Conservation (phyloP, 208 protist species). For the Wallacemonas sp. region DNA sequence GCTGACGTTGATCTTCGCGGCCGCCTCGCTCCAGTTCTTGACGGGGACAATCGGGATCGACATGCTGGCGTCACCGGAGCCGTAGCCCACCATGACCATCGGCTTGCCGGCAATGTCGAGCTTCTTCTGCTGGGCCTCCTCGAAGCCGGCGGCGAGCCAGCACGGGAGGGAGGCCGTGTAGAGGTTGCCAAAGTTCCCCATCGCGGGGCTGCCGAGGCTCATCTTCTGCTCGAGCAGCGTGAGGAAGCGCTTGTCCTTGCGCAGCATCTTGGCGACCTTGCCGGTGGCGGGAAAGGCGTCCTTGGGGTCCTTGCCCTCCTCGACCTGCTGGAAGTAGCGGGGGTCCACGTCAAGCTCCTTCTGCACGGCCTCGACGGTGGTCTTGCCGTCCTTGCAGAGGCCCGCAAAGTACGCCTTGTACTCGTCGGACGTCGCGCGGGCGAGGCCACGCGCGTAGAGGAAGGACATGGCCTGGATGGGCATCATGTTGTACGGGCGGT, state of each 20-base stretch:
- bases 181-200: slow-evolving; percentile 90
- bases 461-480: slow-evolving; percentile 91
- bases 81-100: slow-evolving; percentile 92
- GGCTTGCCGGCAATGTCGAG: slow-evolving; percentile 82
- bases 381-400: slow-evolving; percentile 70
- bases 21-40: slow-evolving; percentile 75
- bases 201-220: slow-evolving; percentile 83
- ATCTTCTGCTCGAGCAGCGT: slow-evolving; percentile 82
- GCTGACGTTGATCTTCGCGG: slow-evolving; percentile 76
- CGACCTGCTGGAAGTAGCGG: slow-evolving; percentile 82
- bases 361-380: slow-evolving; percentile 42
- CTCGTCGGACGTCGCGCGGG: slow-evolving; percentile 64
- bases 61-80: slow-evolving; percentile 86
- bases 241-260: slow-evolving; percentile 81
- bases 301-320: slow-evolving; percentile 66
- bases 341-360: slow-evolving; percentile 70
- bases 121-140: slow-evolving; percentile 81
- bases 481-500: slow-evolving; percentile 94
- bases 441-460: slow-evolving; percentile 83
- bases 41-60: slow-evolving; percentile 89
- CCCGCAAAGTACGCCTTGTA: slow-evolving; percentile 67
- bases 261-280: slow-evolving; percentile 81
- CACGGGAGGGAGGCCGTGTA: slow-evolving; percentile 91
- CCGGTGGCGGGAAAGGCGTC: slow-evolving; percentile 74
- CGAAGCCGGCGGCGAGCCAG: slow-evolving; percentile 88